Base-by-base conservation (phyloP, 2,329 filamentous ascomycete genomes). In the Epicoccum nigrum region DNA sequence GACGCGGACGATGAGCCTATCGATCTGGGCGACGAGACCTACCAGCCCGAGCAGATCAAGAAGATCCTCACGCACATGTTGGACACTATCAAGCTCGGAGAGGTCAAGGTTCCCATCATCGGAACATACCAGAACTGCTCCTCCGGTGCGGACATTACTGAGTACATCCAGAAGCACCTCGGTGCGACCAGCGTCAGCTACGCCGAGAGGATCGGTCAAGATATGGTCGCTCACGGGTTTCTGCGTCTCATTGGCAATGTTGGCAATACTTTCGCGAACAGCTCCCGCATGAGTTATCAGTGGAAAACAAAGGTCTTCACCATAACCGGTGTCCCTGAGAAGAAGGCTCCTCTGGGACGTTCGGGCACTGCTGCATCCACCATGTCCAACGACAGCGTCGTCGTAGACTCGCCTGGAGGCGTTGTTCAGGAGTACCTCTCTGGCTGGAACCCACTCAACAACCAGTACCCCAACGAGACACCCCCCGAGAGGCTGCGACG, bases 241-340 rank as follows among this genome's bases (percentile, higher is more conserved):
- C 79, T 99, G 67, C 86, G 94, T 43, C 80, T 99, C 45, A 85
- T 99, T 55, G 94, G 94, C 59, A 97, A 94, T 65, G 92, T 99
- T 45, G 94, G 94, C 54, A 97, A 85, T 76, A 90, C 88, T 1
- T 99, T 99, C 71, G 92, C 93, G 64, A 99, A 99, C 77, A 97
- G 92, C 80, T 96, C 92, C 59, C 91, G 89, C 75, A 89, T 97
- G 86, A 93, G 90, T 71, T 99, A 99, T 73, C 94, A 99, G 74
- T 99, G 94, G 94, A 88, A 91, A 46, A 85, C 92, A 7, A 95
- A 91, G 77, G 88, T 90, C 4, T 99, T 97, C 77, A 87, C 95
- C 69, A 73, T 94, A 49, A 87, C 91, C 20, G 93, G 92, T 17
- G 80, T 96, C 45, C 92, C 90, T 0, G 93, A 97, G 73, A 96